Evolutionary conservation across 768 basidiomycete species (phyloP).

Genomic region (Suillus subluteus): DNA sequence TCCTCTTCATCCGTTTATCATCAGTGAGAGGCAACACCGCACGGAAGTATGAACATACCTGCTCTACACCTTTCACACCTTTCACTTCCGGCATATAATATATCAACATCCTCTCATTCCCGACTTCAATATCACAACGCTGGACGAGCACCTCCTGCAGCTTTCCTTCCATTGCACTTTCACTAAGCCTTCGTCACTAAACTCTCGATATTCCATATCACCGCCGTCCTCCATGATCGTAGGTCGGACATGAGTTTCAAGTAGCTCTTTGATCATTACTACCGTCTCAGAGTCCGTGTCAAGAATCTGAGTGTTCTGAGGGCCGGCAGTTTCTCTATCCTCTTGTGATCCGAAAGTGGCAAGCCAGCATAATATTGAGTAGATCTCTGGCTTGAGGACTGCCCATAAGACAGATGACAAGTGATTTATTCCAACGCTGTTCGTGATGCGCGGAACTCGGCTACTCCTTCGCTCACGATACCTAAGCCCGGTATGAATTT

Average conservation of each 20-base stretch:
- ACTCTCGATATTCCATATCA: conserved; percentile 94
- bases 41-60: conserved; percentile 49
- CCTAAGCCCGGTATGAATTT: conserved; percentile 95
- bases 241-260: conserved; percentile 93
- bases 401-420: conserved; percentile 96
- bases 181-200: conserved; percentile 82
- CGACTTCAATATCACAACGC: conserved; percentile 67
- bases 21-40: too few species aligned
- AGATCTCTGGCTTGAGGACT: conserved; percentile 94
- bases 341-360: conserved; percentile 79
- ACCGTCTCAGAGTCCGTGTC: conserved; percentile 96
- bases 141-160: conserved; percentile 89
- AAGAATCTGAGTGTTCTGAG: conserved; percentile 90
- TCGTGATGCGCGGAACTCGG: conserved; percentile 91
- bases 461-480: conserved; percentile 87
- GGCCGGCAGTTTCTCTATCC: conserved; percentile 79
- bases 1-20: conserved; percentile 63
- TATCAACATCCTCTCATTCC: too few species aligned
- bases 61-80: conserved; percentile 63
- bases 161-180: conserved; percentile 93
- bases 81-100: conserved; percentile 50
- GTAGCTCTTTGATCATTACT: conserved; percentile 96
- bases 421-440: conserved; percentile 83
- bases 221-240: conserved; percentile 99
- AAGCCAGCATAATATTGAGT: conserved; percentile 78